A percentile compares a stretch with the other conserved stretches of the same genome.
phyloP scores from a whole-genome alignment of 164 flowering plant species.

The Amborella trichopoda region DNA sequence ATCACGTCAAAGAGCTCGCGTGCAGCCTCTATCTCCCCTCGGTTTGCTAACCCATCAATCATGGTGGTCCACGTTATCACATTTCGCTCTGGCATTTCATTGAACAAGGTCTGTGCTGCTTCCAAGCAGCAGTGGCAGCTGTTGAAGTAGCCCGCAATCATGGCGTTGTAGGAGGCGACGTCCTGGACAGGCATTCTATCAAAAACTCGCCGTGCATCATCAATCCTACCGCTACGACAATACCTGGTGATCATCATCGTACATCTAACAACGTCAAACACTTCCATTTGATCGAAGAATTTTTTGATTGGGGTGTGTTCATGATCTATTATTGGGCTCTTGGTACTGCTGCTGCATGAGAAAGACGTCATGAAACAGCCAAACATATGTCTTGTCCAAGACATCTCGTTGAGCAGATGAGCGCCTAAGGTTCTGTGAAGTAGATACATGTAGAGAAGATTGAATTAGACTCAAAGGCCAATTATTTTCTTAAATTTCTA shows the following conservation, averaged over 20 bases:
- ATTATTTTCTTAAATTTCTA: too few relatives aligned
- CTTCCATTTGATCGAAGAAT: constrained; percentile 5
- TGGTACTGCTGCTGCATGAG: too few relatives aligned
- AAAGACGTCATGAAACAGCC: too few relatives aligned
- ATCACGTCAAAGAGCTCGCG: constrained; percentile 6
- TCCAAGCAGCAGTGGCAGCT: constrained; percentile 8
- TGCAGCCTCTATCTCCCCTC: constrained; percentile 5
- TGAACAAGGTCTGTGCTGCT: constrained; percentile 5
- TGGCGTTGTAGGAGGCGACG: constrained; percentile 10
- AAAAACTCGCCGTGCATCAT: constrained; percentile 6
- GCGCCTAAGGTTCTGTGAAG: too few relatives aligned
- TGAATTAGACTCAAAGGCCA: too few relatives aligned
- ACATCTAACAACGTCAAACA: constrained; percentile 4
- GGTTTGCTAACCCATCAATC: constrained; percentile 3
- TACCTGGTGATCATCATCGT: constrained; percentile 6
- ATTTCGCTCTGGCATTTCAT: constrained; percentile 12
- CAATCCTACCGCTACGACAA: not conserved
- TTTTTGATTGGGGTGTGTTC: too few relatives aligned
- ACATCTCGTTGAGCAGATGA: too few relatives aligned
- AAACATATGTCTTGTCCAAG: too few relatives aligned
- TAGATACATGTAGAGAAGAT: too few relatives aligned
- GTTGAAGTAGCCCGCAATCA: constrained; percentile 6
- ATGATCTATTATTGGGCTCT: too few relatives aligned
- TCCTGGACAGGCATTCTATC: constrained; percentile 8
- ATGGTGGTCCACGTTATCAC: constrained; percentile 13